Evolutionary conservation across 345 rosid species (phyloP).

Genomic region (Boechera divaricarpa): DNA sequence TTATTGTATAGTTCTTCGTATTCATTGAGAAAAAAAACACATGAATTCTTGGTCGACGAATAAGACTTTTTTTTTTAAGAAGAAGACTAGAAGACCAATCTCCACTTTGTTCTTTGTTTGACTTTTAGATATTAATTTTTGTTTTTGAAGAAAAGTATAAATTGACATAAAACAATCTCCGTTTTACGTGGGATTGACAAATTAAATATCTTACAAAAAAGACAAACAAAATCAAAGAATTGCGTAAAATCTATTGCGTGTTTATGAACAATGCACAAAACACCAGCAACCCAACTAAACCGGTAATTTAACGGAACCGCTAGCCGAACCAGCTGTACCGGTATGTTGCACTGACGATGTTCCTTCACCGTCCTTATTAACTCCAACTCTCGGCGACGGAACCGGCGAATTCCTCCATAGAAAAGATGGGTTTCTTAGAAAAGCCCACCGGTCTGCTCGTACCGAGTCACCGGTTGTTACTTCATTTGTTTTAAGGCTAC

Average conservation of each 20-base stretch:
- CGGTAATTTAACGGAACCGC: constrained; percentile 53
- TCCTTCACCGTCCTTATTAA: constrained; percentile 43
- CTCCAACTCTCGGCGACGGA: constrained; percentile 54
- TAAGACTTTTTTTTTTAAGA: background rate
- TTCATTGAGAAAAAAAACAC: background rate
- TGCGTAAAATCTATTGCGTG: constrained; percentile 9
- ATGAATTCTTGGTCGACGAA: constrained; percentile 6
- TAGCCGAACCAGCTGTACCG: constrained; percentile 27
- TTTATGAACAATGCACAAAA: constrained; percentile 32
- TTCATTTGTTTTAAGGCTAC: constrained; percentile 19
- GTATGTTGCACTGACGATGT: constrained; percentile 38
- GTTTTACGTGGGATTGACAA: constrained; percentile 25
- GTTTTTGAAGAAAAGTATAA: background rate
- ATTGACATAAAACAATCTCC: constrained; percentile 22
- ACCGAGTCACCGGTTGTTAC: constrained; percentile 35
- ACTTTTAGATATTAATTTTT: background rate
- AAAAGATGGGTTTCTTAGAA: constrained; percentile 54
- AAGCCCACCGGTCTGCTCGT: constrained; percentile 64
- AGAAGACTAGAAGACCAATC: constrained; percentile 7
- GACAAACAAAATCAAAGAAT: constrained; percentile 23
- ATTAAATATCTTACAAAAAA: constrained; percentile 10
- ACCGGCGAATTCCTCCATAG: constrained; percentile 55
- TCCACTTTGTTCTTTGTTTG: constrained; percentile 10
- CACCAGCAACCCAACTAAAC: constrained; percentile 44
- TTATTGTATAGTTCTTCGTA: background rate